Base-by-base conservation (phyloP, 305 asterid species). In the Caryopteris hybrid region DNA sequence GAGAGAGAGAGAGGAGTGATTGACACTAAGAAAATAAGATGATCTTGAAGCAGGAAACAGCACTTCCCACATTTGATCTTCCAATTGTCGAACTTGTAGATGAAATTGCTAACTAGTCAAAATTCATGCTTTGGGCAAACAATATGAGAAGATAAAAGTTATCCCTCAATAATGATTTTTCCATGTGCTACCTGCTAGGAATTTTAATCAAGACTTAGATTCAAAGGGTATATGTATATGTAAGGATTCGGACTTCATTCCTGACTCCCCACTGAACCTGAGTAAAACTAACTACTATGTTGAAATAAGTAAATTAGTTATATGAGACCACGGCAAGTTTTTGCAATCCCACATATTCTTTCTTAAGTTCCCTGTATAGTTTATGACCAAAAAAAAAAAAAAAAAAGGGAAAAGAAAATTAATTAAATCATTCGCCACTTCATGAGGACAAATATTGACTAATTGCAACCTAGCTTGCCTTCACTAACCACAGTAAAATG, bases 41-140 rank as follows among this genome's bases (percentile, higher is more conserved):
- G 34, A 41, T 61, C 23, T 12, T 36, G 36, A 67, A 62, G 43
- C 53, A n/a, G 63, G 66, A 69, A 50, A 59, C 31, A 74, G 31
- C 39, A 57, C 22, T 67, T 51, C 25, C 59, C 50, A 51, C 42
- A 33, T 5, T 23, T 23, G 27, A 34, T 21, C 16, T 57, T 60
- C 68, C 64, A 59, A 61, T 27, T 25, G 55, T 22, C 36, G 56
- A 71, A 70, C n/a, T 52, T 10, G 54, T 3, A 14, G 58, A 25
- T 12, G 34, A 56, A 42, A 47, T 41, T 39, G 42, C 10, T 39
- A 68, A 29, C 36, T 31, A 62, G 52, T 52, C 41, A 31, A 46
- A 8, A 29, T 61, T 41, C 51, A 51, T 23, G 57, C 39, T 31
- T 36, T 27, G 36, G 31, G 63, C 11, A 17, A 34, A 43, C 45